Base-by-base conservation (phyloP, 176 grass and related monocot genomes). In the Musa schizocarpa region DNA sequence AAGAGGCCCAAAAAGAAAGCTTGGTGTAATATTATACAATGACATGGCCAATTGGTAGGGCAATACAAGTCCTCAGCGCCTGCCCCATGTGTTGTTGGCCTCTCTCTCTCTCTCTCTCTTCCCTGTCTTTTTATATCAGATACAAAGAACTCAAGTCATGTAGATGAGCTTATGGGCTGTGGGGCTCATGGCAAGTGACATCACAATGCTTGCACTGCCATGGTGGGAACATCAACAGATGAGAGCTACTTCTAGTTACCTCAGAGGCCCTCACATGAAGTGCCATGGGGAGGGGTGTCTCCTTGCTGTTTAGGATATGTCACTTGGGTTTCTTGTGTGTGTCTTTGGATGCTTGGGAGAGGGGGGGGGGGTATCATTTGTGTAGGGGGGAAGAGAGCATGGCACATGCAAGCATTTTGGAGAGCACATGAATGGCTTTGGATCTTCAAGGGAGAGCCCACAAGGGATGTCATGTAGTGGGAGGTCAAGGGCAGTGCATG, bases 51-150 rank as follows among this genome's bases (percentile, higher is more conserved):
- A 43, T 43, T 6, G 34, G 4, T 43, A 6, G 34, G 34, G 34
- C 4, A 43, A 43, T 43, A 0, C 4, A 5, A 43, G 34, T 43
- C 34, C 4, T 43, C 34, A 43, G 0, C 2, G 29, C 29, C 29
- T 90, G 13, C 2, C 54, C 75, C 75, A 77, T 65, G 63, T 68
- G 76, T 68, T 91, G 77, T n/a, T 86, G 17, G 58, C 86, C 92
- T 48, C 88, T 86, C 86, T 95, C 92, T 5, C 34, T 43, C 34
- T 43, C 34, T 43, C 34, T 0, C 34, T 43, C 34, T 6, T 6
- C 4, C 34, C 34, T 43, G 34, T 43, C 34, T 43, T 43, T 43
- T 43, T 6, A 43, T 43, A 43, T 43, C 34, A 43, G 34, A 43
- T 43, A 43, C 34, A 43, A 43, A 43, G 34, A 43, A 43, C 34